These are phyloP conservation scores for Vinca major DNA, from an alignment of 305 asterid genomes.

Conservation along the genomic window DNA sequence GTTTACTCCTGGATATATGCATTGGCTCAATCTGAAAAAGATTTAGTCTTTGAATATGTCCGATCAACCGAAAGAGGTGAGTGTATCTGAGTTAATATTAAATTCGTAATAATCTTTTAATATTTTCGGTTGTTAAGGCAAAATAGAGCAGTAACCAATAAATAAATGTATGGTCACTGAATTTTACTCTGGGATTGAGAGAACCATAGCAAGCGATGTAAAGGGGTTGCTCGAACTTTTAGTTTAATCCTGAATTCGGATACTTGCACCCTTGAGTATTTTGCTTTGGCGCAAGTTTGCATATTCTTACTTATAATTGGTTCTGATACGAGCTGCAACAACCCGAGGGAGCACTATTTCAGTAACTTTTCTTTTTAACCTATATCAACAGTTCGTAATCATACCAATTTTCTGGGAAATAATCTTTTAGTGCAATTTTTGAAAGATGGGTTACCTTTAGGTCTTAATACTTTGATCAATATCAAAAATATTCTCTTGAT, in stretches of 20 bases:
- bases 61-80: constrained; percentile 22
- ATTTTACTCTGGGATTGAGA: too few species aligned
- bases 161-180: not conserved
- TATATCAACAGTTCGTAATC: not conserved
- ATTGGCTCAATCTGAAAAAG: constrained; percentile 17
- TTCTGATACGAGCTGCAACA: not conserved
- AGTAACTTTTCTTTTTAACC: not conserved
- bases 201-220: too few species aligned
- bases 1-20: constrained; percentile 18
- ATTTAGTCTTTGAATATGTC: constrained; percentile 20
- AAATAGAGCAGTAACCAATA: too few species aligned
- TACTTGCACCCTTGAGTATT: not conserved
- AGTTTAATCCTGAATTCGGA: not conserved
- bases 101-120: not conserved
- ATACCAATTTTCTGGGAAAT: not conserved
- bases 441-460: not conserved
- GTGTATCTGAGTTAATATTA: not conserved
- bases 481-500: not conserved
- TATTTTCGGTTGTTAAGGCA: not conserved
- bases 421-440: not conserved
- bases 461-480: not conserved
- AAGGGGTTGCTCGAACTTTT: too few species aligned
- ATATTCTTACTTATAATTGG: not conserved
- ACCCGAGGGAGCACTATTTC: not conserved
- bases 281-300: not conserved